These are phyloP conservation scores for Aeminium ludgeri DNA, from an alignment of 495 filamentous ascomycete species.

Conservation along the genomic window DNA sequence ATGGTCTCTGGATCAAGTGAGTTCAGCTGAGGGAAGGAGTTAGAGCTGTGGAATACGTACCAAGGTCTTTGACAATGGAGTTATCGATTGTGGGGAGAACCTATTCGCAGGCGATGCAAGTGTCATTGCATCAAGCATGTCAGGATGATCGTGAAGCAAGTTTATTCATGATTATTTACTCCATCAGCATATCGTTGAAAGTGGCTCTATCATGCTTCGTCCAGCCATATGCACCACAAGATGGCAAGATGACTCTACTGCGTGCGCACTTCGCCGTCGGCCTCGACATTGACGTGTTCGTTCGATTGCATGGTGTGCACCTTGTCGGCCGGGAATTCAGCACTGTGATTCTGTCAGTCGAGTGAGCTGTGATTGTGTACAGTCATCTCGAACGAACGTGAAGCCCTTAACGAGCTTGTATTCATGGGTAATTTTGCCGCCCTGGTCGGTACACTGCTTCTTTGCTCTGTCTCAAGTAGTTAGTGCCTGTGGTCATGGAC, in stretches of 20 bases:
- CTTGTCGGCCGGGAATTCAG: constrained; percentile 50
- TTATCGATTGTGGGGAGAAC: too few species aligned
- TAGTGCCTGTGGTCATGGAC: background rate
- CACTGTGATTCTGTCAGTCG: constrained; percentile 32
- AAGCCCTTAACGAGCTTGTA: constrained; percentile 81
- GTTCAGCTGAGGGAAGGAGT: too few species aligned
- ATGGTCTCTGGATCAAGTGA: too few species aligned
- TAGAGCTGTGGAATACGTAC: too few species aligned
- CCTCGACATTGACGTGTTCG: constrained; percentile 62
- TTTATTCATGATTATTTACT: too few species aligned
- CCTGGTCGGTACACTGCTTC: constrained; percentile 46
- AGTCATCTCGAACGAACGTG: constrained; percentile 41
- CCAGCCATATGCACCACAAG: too few species aligned
- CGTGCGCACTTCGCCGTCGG: constrained; percentile 50
- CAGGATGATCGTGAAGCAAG: too few species aligned
- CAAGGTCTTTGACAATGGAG: too few species aligned
- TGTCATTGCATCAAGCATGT: too few species aligned
- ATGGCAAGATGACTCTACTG: constrained; percentile 33
- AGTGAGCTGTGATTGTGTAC: background rate
- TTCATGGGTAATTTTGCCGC: constrained; percentile 67
- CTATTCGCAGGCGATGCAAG: too few species aligned
- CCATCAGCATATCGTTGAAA: too few species aligned
- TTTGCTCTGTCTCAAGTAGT: constrained; percentile 42
- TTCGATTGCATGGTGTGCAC: constrained; percentile 43
- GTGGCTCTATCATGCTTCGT: too few species aligned